A percentile compares a stretch with the other conserved stretches of the same genome.
Evolutionary conservation across 352 stramenopile species (phyloP).

Genomic region (Phytophthora sojae): DNA sequence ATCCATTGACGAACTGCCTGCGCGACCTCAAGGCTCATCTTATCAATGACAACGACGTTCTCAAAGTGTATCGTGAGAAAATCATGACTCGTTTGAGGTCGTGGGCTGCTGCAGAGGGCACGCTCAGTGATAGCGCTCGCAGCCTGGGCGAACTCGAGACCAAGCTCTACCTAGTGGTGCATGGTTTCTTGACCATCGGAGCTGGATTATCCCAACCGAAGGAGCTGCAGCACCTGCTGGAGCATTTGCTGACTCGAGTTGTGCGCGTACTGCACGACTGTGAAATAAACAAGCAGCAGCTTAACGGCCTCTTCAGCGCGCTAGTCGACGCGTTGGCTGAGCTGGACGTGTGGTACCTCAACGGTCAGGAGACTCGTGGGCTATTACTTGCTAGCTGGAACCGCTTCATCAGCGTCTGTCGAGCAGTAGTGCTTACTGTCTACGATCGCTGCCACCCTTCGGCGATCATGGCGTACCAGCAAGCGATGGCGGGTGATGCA

Average conservation of each 20-base stretch:
- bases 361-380: conserved; percentile 62
- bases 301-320: conserved; percentile 69
- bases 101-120: conserved; percentile 14
- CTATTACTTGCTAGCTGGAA: conserved; percentile 75
- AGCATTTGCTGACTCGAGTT: conserved; percentile 69
- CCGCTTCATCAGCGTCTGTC: conserved; percentile 72
- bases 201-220: conserved; percentile 79
- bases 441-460: conserved; percentile 55
- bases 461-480: conserved; percentile 15
- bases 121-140: conserved; percentile 21
- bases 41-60: conserved; percentile 76
- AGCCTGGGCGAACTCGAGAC: conserved; percentile 41
- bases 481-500: conserved; percentile 9
- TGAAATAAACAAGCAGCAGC: conserved; percentile 40
- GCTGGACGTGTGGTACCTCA: conserved; percentile 81
- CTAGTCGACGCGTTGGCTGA: conserved; percentile 72
- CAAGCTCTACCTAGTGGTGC: conserved; percentile 73
- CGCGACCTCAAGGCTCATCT: conserved; percentile 81
- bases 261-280: conserved; percentile 72
- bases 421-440: conserved; percentile 55
- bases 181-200: conserved; percentile 77
- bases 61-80: conserved; percentile 51
- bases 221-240: conserved; percentile 74
- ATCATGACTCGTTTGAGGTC: conserved; percentile 51
- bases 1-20: conserved; percentile 68